These are phyloP conservation scores for Hapsidospora chrysogenum DNA, from an alignment of 495 filamentous ascomycete genomes.

Conservation along the genomic window DNA sequence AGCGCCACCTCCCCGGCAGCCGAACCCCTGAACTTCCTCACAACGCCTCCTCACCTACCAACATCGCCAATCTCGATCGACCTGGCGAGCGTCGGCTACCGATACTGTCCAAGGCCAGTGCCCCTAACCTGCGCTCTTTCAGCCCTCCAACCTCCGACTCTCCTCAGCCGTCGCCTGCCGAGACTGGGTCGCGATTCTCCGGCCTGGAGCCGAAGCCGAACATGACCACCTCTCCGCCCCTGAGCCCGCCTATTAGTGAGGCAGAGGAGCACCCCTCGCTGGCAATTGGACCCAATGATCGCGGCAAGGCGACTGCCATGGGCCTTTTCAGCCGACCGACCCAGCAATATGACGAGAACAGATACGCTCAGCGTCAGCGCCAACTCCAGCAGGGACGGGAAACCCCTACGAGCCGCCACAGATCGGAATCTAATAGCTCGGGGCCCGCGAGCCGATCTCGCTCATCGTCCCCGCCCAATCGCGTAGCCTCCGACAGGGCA, in stretches of 20 bases:
- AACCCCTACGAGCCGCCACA: slow-evolving; percentile 19
- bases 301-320: slow-evolving; percentile 72
- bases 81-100: slow-evolving; percentile 14
- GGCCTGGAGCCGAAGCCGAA: slow-evolving; percentile 14
- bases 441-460: slow-evolving; percentile 10
- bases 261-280: slow-evolving; percentile 39
- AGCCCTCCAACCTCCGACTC: slow-evolving; percentile 17
- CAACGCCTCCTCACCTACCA: slow-evolving; percentile 16
- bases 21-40: not conserved
- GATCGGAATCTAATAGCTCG: slow-evolving; percentile 14
- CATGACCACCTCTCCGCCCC: slow-evolving; percentile 38
- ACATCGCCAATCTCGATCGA: slow-evolving; percentile 13
- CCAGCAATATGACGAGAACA: slow-evolving; percentile 64
- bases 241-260: slow-evolving; percentile 62
- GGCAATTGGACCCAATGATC: slow-evolving; percentile 57
- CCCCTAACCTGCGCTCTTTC: slow-evolving; percentile 27
- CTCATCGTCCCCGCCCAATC: slow-evolving; percentile 10
- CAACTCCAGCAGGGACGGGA: slow-evolving; percentile 57
- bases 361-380: slow-evolving; percentile 66
- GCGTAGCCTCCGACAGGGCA: slow-evolving; percentile 6
- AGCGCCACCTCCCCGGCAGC: slow-evolving; percentile 18
- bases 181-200: not conserved
- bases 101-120: slow-evolving; percentile 25
- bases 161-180: not conserved
- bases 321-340: slow-evolving; percentile 69